Evolutionary conservation across 2,329 filamentous ascomycete species (phyloP).

Genomic region (Diaporthe sp.): DNA sequence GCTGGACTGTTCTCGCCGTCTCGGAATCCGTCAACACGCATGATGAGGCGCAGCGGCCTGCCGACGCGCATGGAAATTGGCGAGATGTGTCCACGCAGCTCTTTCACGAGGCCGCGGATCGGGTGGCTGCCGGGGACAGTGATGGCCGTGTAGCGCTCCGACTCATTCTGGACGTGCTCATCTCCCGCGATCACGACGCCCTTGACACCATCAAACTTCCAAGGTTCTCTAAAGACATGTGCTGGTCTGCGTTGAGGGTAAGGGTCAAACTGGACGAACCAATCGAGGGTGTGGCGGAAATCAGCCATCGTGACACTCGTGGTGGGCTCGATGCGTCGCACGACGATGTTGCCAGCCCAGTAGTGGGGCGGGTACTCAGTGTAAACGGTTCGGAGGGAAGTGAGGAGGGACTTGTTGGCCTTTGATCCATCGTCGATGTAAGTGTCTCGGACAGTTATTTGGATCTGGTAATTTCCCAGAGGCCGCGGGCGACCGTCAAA

Average conservation of each 20-base stretch:
- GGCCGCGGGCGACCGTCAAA: too few relatives aligned
- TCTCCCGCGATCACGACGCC: neutral
- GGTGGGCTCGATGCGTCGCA: neutral
- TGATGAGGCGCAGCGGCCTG: neutral
- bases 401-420: neutral
- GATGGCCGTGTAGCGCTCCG: neutral
- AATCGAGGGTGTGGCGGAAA: neutral
- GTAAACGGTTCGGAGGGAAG: neutral
- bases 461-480: too few relatives aligned
- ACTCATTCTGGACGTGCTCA: neutral
- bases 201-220: too few relatives aligned
- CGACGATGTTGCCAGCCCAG: neutral
- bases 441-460: too few relatives aligned
- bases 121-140: neutral
- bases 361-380: neutral
- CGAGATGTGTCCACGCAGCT: neutral
- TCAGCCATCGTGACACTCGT: neutral
- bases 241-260: too few relatives aligned
- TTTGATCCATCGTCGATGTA: neutral
- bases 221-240: too few relatives aligned
- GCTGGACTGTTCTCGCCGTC: accelerated
- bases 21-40: accelerated
- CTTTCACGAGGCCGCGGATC: neutral
- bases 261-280: neutral
- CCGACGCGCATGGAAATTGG: neutral